Conservation (phyloP, 2,329 filamentous ascomycete genomes). For the Fusarium sp. region DNA sequence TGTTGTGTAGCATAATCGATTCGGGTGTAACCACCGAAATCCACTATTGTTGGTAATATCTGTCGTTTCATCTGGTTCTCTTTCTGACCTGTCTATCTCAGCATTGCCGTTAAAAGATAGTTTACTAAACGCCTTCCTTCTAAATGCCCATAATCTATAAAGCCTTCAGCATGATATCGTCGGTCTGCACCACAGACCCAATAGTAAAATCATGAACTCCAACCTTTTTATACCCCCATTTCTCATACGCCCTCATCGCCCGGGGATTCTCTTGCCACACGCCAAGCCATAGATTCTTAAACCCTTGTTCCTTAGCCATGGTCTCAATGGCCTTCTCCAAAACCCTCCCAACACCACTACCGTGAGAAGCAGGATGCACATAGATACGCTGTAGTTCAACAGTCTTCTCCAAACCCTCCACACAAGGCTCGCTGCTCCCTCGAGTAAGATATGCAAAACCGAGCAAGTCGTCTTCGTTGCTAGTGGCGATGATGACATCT, state of each 20-base stretch:
- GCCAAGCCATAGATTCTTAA: conserved; percentile 59
- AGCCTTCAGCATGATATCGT: conserved; percentile 57
- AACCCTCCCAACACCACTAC: conserved; percentile 55
- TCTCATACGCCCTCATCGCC: conserved; percentile 57
- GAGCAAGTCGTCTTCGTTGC: conserved; percentile 43
- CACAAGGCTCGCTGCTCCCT: conserved; percentile 55
- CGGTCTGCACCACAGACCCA: conserved; percentile 58
- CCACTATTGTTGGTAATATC: background rate
- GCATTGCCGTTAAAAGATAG: background rate
- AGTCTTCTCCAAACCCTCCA: conserved; percentile 47
- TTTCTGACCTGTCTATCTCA: background rate
- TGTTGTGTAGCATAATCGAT: background rate
- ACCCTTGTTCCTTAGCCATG: conserved; percentile 55
- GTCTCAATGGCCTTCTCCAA: conserved; percentile 50
- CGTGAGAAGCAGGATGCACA: conserved; percentile 54
- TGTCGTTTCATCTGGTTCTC: background rate
- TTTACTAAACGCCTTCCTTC: background rate
- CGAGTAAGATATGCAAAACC: conserved; percentile 59
- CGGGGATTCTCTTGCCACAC: conserved; percentile 62
- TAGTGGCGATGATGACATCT: conserved; percentile 47
- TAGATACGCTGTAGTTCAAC: conserved; percentile 62
- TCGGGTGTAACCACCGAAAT: background rate
- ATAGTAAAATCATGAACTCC: conserved; percentile 60
- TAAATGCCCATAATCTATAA: conserved; percentile 4
- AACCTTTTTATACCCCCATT: conserved; percentile 56